Percentiles rank a stretch among this genome's conserved stretches.
phyloP scores from a whole-genome alignment of 345 rosid species.

The Excoecaria agallocha region DNA sequence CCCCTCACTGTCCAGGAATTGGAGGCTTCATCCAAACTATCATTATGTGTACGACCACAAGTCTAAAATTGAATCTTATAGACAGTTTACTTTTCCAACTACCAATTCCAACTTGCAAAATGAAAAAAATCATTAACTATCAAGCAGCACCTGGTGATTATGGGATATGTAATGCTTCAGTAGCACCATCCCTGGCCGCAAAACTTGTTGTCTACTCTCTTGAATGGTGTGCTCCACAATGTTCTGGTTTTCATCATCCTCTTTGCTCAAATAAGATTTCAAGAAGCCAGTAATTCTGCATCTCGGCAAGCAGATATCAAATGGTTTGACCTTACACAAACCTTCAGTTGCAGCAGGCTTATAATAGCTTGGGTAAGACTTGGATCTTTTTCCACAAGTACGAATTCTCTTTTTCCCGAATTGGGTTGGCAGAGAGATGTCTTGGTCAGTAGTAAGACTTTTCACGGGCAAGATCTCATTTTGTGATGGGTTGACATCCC shows the following conservation, averaged over 20 bases:
- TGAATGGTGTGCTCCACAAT: neutral
- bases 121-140: neutral
- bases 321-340: slow-evolving; percentile 19
- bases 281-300: neutral
- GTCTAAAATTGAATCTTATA: neutral
- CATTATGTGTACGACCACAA: neutral
- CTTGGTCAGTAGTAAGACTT: neutral
- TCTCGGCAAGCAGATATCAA: slow-evolving; percentile 28
- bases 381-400: neutral
- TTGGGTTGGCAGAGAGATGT: slow-evolving; percentile 6
- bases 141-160: slow-evolving; percentile 36
- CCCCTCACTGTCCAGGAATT: neutral
- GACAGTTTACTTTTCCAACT: neutral
- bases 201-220: slow-evolving; percentile 12
- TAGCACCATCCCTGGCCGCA: slow-evolving; percentile 61
- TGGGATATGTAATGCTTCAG: slow-evolving; percentile 37
- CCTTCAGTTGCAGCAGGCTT: neutral
- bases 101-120: neutral
- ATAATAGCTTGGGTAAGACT: neutral
- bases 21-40: neutral
- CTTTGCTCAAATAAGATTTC: neutral
- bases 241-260: neutral
- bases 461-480: neutral
- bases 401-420: slow-evolving; percentile 10
- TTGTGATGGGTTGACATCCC: neutral